These are phyloP conservation scores for Quercus cerris DNA, from an alignment of 306 rosid genomes.

Conservation along the genomic window DNA sequence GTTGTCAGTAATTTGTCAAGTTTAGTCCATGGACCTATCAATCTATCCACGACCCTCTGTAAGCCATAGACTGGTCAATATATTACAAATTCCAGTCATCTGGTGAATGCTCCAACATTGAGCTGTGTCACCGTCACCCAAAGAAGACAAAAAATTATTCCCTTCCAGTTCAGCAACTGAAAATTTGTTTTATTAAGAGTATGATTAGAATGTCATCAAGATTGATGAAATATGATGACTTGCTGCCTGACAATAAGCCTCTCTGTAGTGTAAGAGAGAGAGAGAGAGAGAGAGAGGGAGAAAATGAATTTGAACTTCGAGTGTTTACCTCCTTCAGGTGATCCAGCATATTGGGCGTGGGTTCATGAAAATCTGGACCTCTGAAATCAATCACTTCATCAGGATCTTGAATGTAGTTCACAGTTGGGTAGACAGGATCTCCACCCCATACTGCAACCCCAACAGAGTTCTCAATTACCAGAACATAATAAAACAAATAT, in stretches of 20 bases:
- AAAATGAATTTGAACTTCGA: not conserved
- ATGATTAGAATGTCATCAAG: not conserved
- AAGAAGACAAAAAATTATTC: constrained; percentile 8
- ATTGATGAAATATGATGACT: not conserved
- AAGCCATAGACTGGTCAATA: not conserved
- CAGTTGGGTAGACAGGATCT: constrained; percentile 97
- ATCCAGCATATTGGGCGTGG: constrained; percentile 77
- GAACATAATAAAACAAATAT: not conserved
- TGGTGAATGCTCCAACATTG: no score
- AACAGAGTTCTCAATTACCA: constrained; percentile 15
- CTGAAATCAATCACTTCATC: constrained; percentile 77
- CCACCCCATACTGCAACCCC: constrained; percentile 95
- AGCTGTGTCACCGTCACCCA: constrained; percentile 7
- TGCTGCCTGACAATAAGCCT: not conserved
- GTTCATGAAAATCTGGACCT: constrained; percentile 93
- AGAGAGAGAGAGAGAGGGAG: constrained; percentile 2
- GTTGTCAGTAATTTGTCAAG: not conserved
- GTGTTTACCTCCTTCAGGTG: constrained; percentile 74
- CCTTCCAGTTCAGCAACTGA: constrained; percentile 16
- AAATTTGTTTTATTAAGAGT: not conserved
- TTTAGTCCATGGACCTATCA: not conserved
- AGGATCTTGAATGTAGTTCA: constrained; percentile 96
- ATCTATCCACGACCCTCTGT: not conserved
- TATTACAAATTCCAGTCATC: not conserved
- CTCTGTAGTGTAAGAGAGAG: not conserved